Percentiles rank a stretch among this genome's conserved stretches.
Evolutionary conservation across 1,284 basidiomycete species (phyloP).

Genomic region (Ganoderma lucidum): DNA sequence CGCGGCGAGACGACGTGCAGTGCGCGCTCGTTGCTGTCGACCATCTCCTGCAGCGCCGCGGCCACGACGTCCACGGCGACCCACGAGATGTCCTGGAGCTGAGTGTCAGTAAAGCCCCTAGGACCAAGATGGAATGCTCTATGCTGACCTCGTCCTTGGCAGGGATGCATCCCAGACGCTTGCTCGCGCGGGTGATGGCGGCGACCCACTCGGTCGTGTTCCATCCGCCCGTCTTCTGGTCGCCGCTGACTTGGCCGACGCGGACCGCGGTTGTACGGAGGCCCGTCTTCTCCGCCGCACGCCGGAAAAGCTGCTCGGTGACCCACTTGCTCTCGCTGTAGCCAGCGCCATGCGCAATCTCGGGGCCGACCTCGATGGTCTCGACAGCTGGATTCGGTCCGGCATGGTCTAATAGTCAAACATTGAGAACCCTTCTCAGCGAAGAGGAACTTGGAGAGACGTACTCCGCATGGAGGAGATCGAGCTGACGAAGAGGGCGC

Average conservation of each 20-base stretch:
- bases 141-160: constrained; percentile 24
- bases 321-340: constrained; percentile 37
- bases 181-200: constrained; percentile 24
- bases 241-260: constrained; percentile 34
- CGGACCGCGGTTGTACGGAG: constrained; percentile 27
- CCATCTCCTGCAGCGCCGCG: constrained; percentile 34
- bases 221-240: constrained; percentile 30
- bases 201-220: constrained; percentile 34
- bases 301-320: constrained; percentile 27
- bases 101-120: background rate
- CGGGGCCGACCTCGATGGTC: constrained; percentile 19
- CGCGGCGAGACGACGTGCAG: constrained; percentile 36
- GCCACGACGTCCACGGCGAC: constrained; percentile 36
- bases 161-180: constrained; percentile 27
- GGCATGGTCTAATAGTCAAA: constrained; percentile 18
- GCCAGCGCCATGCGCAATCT: constrained; percentile 24
- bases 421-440: background rate
- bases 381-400: constrained; percentile 13
- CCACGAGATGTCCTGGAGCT: constrained; percentile 30
- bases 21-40: constrained; percentile 13
- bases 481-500: constrained; percentile 42
- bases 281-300: constrained; percentile 20
- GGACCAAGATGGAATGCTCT: background rate
- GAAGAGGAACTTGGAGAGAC: background rate
- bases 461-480: constrained; percentile 28